Percentiles rank a stretch among this genome's conserved stretches.
phyloP scores from a whole-genome alignment of 2,329 filamentous ascomycete genomes.

The Stagonosporopsis cucurbitacearum region DNA sequence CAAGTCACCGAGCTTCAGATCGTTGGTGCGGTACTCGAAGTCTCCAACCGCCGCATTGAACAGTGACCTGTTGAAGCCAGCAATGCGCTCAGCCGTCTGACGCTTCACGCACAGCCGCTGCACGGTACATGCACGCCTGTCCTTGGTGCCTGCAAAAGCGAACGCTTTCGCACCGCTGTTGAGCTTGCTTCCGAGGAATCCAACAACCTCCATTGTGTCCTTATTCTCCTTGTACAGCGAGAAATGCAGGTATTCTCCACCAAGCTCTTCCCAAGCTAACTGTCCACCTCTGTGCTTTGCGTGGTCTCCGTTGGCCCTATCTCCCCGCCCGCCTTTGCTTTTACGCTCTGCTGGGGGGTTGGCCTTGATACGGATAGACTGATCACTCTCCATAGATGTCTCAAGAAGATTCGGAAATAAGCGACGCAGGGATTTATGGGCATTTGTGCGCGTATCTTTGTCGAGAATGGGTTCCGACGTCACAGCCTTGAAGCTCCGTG shows the following conservation, averaged over 20 bases:
- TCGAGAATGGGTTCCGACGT: conserved; percentile 63
- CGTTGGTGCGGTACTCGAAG: conserved; percentile 75
- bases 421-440: conserved; percentile 73
- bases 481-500: conserved; percentile 62
- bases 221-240: conserved; percentile 96
- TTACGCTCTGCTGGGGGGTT: conserved; percentile 48
- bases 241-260: conserved; percentile 86
- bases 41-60: conserved; percentile 74
- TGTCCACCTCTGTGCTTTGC: conserved; percentile 34
- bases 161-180: conserved; percentile 73
- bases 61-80: conserved; percentile 66
- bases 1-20: conserved; percentile 82
- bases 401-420: conserved; percentile 82
- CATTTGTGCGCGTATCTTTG: conserved; percentile 66
- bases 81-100: conserved; percentile 67
- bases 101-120: conserved; percentile 77
- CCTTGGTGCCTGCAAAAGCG: conserved; percentile 88
- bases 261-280: conserved; percentile 68
- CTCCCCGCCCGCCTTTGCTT: conserved; percentile 34
- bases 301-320: conserved; percentile 26
- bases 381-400: conserved; percentile 75
- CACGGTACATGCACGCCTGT: conserved; percentile 83
- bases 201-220: conserved; percentile 90
- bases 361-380: conserved; percentile 66
- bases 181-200: conserved; percentile 75